Evolutionary conservation across 768 basidiomycete species (phyloP).

Genomic region (Collybia sordida): DNA sequence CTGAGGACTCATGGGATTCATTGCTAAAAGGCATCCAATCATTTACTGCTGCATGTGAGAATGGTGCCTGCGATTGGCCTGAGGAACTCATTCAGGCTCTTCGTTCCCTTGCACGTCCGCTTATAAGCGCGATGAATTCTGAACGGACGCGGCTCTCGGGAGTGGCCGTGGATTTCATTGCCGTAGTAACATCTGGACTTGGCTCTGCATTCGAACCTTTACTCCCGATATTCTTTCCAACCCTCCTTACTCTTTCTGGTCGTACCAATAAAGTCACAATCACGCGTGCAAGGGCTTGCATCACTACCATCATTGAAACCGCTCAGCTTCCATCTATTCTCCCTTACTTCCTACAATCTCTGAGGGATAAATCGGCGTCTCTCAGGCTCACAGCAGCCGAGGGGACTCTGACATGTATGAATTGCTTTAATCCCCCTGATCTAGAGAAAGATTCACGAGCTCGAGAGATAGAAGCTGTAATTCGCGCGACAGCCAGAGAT

Average conservation of each 20-base stretch:
- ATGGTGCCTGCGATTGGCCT: constrained; percentile 17
- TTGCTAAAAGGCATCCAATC: constrained; percentile 9
- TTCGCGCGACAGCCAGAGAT: constrained; percentile 67
- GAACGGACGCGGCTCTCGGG: constrained; percentile 42
- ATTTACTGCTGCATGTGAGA: constrained; percentile 9
- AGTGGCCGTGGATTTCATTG: constrained; percentile 63
- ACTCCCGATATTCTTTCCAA: constrained; percentile 64
- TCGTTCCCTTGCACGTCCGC: constrained; percentile 14
- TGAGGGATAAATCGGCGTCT: constrained; percentile 69
- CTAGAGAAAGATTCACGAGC: constrained; percentile 68
- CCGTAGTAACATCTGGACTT: constrained; percentile 50
- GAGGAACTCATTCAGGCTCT: constrained; percentile 12
- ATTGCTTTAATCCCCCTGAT: constrained; percentile 78
- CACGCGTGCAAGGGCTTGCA: constrained; percentile 60
- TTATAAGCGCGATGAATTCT: constrained; percentile 14
- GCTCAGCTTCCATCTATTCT: constrained; percentile 69
- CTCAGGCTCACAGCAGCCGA: constrained; percentile 68
- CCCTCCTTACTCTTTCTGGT: constrained; percentile 63
- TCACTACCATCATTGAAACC: constrained; percentile 59
- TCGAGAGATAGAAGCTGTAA: constrained; percentile 67
- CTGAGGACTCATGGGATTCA: constrained; percentile 19
- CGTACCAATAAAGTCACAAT: constrained; percentile 80
- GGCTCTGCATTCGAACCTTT: constrained; percentile 67
- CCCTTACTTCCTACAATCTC: constrained; percentile 53
- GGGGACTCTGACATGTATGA: constrained; percentile 62